Conservation (phyloP, 441 rosid genomes). For the Lepidium campestre region DNA sequence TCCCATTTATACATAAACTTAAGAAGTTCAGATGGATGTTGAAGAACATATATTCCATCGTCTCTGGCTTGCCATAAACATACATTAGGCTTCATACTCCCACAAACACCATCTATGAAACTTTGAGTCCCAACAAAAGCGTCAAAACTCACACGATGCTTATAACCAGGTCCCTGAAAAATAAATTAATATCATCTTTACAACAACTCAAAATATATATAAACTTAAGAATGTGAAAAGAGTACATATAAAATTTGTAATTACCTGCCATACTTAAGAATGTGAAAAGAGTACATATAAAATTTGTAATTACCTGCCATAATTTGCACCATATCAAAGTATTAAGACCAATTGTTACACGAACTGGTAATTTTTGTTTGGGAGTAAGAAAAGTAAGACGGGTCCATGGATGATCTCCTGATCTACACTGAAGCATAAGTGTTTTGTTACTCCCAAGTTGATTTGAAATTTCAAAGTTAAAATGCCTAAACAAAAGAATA, state of each 20-base stretch:
- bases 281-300: neutral
- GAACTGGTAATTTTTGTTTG: rapidly evolving
- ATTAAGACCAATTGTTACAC: neutral
- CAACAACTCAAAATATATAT: no score
- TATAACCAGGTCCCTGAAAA: neutral
- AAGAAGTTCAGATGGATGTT: neutral
- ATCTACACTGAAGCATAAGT: neutral
- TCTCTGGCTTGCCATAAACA: neutral
- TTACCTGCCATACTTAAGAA: no score
- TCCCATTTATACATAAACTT: neutral
- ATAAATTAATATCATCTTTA: no score
- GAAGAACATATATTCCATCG: neutral
- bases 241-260: neutral
- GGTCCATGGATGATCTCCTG: neutral
- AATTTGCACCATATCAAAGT: constrained; percentile 11
- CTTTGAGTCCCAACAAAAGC: neutral
- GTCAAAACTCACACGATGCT: neutral
- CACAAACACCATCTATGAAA: neutral
- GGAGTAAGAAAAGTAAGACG: neutral
- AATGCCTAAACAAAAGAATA: neutral
- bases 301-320: neutral
- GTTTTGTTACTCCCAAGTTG: neutral
- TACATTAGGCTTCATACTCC: neutral
- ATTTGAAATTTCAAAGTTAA: neutral
- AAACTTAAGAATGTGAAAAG: no score